phyloP scores from a whole-genome alignment of 345 rosid species.

The Crucihimalaya himalaica region DNA sequence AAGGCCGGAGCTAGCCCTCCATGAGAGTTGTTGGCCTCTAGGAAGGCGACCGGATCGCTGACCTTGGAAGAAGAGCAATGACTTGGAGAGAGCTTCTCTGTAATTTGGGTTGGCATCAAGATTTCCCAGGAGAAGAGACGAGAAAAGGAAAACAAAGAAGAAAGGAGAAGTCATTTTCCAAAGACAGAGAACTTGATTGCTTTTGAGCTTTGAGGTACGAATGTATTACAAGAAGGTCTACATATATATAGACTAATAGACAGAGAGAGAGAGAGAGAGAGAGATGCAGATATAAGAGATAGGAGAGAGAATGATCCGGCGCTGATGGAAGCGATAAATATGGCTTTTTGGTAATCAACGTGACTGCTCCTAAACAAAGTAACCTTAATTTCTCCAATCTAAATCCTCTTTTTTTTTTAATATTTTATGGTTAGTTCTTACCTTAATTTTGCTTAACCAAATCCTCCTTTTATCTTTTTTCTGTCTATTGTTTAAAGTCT shows the following conservation, averaged over 20 bases:
- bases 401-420: not conserved
- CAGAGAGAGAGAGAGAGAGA: not conserved
- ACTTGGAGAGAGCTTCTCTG: conserved; percentile 75
- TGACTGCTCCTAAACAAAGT: conserved; percentile 20
- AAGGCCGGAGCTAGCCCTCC: conserved; percentile 83
- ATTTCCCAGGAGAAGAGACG: conserved; percentile 26
- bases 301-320: conserved; percentile 32
- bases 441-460: conserved; percentile 17
- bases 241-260: conserved; percentile 24
- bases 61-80: conserved; percentile 83
- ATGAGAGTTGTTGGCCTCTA: conserved; percentile 49
- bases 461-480: conserved; percentile 19
- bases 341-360: conserved; percentile 29
- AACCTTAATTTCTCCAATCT: conserved; percentile 34
- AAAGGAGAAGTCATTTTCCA: conserved; percentile 31
- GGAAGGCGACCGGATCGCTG: conserved; percentile 88
- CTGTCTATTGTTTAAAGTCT: not conserved
- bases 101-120: conserved; percentile 69
- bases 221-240: conserved; percentile 12
- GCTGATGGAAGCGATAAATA: conserved; percentile 39
- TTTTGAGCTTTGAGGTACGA: conserved; percentile 31
- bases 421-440: not conserved
- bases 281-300: not conserved
- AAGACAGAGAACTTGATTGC: conserved; percentile 9
- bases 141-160: conserved; percentile 36